Percentiles rank a stretch among this genome's conserved stretches.
Evolutionary conservation across 352 stramenopile species (phyloP).

Genomic region (Saprolegnia diclina): DNA sequence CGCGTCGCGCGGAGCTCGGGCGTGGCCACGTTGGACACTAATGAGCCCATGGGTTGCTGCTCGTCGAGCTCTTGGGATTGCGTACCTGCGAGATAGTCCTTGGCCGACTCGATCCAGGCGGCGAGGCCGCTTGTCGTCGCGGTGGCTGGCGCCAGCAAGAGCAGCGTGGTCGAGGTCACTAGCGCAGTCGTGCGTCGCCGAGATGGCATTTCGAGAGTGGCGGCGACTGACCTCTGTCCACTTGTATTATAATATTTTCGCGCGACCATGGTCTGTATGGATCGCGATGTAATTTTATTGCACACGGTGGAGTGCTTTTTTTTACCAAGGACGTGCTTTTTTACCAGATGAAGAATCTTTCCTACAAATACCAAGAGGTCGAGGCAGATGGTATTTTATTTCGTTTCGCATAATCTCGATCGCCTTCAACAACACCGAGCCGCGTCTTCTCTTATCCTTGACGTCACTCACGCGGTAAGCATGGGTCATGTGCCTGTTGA

Average conservation of each 20-base stretch:
- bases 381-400: not conserved
- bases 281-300: not conserved
- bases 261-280: not conserved
- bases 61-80: not conserved
- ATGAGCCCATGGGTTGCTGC: not conserved
- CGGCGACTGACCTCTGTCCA: not conserved
- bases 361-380: not conserved
- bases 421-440: not conserved
- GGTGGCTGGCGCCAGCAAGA: not conserved
- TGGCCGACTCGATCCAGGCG: not conserved
- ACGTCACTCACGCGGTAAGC: not conserved
- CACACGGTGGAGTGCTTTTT: not conserved
- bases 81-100: not conserved
- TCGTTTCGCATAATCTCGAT: too few species aligned
- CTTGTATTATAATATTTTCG: not conserved
- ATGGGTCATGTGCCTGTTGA: too few species aligned
- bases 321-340: not conserved
- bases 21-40: not conserved
- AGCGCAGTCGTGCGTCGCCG: not conserved
- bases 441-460: not conserved
- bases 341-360: not conserved
- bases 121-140: not conserved
- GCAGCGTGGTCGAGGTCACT: not conserved
- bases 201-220: not conserved
- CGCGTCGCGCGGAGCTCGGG: conserved; percentile 1